Conservation (phyloP, 352 stramenopile genomes). For the Globisporangium paddicum region DNA sequence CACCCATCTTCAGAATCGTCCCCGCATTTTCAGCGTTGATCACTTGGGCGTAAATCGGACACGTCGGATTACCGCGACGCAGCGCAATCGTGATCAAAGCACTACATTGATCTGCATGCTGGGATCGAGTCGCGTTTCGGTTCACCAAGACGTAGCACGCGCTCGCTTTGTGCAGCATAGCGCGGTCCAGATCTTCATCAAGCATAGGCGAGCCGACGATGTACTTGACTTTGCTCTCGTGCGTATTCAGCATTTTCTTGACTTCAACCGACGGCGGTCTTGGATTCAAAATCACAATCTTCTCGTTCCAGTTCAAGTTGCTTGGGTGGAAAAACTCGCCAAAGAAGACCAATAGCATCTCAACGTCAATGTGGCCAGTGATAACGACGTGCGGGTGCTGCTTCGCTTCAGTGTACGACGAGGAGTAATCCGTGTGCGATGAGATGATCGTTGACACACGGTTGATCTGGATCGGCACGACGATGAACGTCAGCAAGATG, state of each 20-base stretch:
- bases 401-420: slow-evolving; percentile 64
- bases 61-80: slow-evolving; percentile 58
- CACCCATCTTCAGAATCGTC: slow-evolving; percentile 70
- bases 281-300: slow-evolving; percentile 72
- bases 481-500: slow-evolving; percentile 80
- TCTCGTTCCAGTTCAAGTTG: slow-evolving; percentile 83
- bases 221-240: slow-evolving; percentile 81
- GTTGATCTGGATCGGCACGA: slow-evolving; percentile 78
- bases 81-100: slow-evolving; percentile 73
- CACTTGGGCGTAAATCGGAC: slow-evolving; percentile 75
- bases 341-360: slow-evolving; percentile 68
- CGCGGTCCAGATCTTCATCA: slow-evolving; percentile 67
- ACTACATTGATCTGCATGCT: slow-evolving; percentile 67
- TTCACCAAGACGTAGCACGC: slow-evolving; percentile 76
- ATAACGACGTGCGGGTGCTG: slow-evolving; percentile 74
- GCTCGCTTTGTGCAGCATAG: slow-evolving; percentile 40
- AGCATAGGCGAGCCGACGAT: slow-evolving; percentile 78
- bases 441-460: slow-evolving; percentile 70
- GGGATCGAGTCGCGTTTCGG: slow-evolving; percentile 35
- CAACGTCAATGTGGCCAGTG: slow-evolving; percentile 63
- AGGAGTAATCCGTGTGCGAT: slow-evolving; percentile 78
- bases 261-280: slow-evolving; percentile 53
- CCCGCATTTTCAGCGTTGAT: slow-evolving; percentile 60
- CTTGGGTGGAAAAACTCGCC: slow-evolving; percentile 80
- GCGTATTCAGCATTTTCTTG: slow-evolving; percentile 67